phyloP scores from a whole-genome alignment of 331 rosid genomes.

The Telfairia occidentalis region DNA sequence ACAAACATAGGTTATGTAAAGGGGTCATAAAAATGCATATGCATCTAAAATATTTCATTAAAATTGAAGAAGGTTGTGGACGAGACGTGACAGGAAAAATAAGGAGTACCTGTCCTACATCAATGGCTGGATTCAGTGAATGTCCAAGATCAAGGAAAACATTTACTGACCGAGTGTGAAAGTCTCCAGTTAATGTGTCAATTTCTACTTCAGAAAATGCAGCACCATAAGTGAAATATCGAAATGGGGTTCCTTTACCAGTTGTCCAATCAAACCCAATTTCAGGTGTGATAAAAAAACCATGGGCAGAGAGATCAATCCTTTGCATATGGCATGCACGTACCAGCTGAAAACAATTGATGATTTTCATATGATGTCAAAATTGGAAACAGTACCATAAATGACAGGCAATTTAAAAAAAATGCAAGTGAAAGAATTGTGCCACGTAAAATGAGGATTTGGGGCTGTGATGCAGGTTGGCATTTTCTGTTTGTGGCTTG shows the following conservation, averaged over 20 bases:
- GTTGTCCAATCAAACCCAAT: slow-evolving; percentile 73
- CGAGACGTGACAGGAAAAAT: neutral
- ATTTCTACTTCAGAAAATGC: slow-evolving; percentile 95
- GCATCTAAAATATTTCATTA: neutral
- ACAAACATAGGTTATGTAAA: neutral
- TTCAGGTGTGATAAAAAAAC: slow-evolving; percentile 76
- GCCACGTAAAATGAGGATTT: neutral
- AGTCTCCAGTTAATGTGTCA: slow-evolving; percentile 90
- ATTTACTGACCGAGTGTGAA: slow-evolving; percentile 67
- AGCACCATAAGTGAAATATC: slow-evolving; percentile 87
- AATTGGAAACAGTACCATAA: neutral
- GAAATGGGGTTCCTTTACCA: slow-evolving; percentile 71
- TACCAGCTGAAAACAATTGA: slow-evolving; percentile 49
- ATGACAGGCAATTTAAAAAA: neutral
- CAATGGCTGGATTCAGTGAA: slow-evolving; percentile 85
- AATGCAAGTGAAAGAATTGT: neutral
- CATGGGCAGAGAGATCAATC: slow-evolving; percentile 92
- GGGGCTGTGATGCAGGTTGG: neutral
- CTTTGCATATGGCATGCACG: slow-evolving; percentile 66
- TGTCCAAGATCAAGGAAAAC: slow-evolving; percentile 70
- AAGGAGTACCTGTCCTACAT: slow-evolving; percentile 67
- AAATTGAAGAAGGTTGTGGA: neutral
- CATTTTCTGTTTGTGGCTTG: neutral
- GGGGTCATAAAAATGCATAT: neutral
- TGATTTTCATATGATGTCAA: neutral